These are phyloP conservation scores for Cercospora berteroae DNA, from an alignment of 2,329 filamentous ascomycete species.

Conservation along the genomic window DNA sequence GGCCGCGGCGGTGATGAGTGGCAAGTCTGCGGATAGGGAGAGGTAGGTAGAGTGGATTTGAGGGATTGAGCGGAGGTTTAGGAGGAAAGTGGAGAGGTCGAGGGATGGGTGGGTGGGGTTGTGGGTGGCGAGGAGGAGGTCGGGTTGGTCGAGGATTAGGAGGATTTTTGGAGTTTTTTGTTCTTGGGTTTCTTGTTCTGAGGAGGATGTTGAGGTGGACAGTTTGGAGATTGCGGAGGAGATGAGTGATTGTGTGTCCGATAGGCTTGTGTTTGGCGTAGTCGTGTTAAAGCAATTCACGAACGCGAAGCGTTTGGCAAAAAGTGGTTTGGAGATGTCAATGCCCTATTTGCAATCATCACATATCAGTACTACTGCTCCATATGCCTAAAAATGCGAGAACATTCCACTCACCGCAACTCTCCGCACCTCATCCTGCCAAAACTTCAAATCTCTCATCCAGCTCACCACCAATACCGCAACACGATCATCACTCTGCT, in stretches of 20 bases:
- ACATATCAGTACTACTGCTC: no score
- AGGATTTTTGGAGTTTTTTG: conserved; percentile 33
- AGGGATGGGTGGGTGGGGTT: conserved; percentile 24
- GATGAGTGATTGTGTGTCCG: conserved; percentile 11
- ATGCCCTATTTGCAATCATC: conserved; percentile 54
- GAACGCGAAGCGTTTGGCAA: conserved; percentile 64
- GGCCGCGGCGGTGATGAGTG: conserved; percentile 57
- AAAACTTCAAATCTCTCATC: conserved; percentile 73
- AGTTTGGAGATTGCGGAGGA: conserved; percentile 12
- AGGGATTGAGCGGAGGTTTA: conserved; percentile 29
- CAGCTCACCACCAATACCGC: conserved; percentile 77
- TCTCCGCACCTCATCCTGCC: conserved; percentile 61
- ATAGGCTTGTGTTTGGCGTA: not conserved
- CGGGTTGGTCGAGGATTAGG: conserved; percentile 48
- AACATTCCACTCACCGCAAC: conserved; percentile 22
- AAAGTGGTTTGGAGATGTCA: conserved; percentile 62
- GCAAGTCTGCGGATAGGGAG: conserved; percentile 68
- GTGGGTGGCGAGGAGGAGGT: conserved; percentile 42
- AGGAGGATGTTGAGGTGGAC: not conserved
- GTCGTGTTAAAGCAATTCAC: conserved; percentile 64
- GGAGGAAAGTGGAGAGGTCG: conserved; percentile 34
- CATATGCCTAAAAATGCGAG: no score
- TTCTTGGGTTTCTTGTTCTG: not conserved
- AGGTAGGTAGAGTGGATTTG: conserved; percentile 63
- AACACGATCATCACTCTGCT: conserved; percentile 29